These are phyloP conservation scores for Fraxinus greggii DNA, from an alignment of 305 asterid genomes.

Conservation along the genomic window DNA sequence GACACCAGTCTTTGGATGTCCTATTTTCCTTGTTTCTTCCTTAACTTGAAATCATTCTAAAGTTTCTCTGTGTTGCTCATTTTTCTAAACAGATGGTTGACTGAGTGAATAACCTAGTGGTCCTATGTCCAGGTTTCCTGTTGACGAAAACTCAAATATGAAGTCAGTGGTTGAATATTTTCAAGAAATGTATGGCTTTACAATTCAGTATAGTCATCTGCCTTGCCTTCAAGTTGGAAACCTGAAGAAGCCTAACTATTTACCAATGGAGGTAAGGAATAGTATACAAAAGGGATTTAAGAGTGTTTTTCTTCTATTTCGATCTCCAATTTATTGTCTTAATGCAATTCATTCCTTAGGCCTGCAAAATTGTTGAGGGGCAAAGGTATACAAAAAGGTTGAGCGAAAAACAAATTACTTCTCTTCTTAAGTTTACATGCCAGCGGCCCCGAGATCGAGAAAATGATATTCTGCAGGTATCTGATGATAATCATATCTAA, in stretches of 20 bases:
- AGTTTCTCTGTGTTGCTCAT: background rate
- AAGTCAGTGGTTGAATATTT: conserved; percentile 94
- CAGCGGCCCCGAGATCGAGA: conserved; percentile 96
- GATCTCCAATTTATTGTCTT: conserved; percentile 7
- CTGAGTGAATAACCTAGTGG: background rate
- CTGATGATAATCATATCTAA: background rate
- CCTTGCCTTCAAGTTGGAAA: conserved; percentile 99
- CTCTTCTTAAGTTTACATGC: conserved; percentile 92
- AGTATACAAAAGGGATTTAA: background rate
- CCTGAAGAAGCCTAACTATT: conserved; percentile 95
- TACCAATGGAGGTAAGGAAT: conserved; percentile 90
- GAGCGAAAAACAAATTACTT: conserved; percentile 93
- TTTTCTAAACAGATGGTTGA: background rate
- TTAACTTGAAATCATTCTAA: background rate
- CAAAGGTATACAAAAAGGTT: conserved; percentile 91
- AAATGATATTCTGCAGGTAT: conserved; percentile 82
- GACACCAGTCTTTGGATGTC: background rate
- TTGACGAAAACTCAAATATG: conserved; percentile 83
- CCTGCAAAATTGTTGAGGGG: conserved; percentile 96
- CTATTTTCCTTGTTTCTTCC: background rate
- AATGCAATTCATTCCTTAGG: conserved; percentile 44
- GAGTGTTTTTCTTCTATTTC: background rate
- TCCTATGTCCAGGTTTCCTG: conserved; percentile 72
- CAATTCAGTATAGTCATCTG: conserved; percentile 85
- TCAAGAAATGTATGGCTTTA: conserved; percentile 90